Evolutionary conservation across 331 rosid species (phyloP), one percentile per base, ranked within the genome.

Genomic region (Quercus phellos): DNA sequence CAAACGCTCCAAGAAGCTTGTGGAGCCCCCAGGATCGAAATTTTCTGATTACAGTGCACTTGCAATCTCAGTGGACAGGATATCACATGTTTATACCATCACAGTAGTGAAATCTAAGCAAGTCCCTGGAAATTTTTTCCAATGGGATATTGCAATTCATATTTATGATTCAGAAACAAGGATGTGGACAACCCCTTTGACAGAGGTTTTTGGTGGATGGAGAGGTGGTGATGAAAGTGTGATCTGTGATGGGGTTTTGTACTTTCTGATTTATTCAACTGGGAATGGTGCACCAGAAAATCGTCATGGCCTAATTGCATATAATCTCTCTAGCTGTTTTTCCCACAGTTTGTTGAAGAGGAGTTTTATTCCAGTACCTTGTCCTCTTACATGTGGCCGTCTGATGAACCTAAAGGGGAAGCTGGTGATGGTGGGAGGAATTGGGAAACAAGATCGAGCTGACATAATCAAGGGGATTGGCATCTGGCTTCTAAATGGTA

Each of bases 391-490:
- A 8, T 93, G 98, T 50, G 98, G 97, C 66, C 93, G 98, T 5
- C 85, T 93, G 78, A 93, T 93, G 97, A 90, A 90, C 87, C 76
- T 91, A 78, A 88, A 85, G 86, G 97, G 90, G 79, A 88, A 84
- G 88, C 89, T 93, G 81, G 98, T 91, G 35, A 93, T 93, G 96
- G 98, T 93, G 54, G 98, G 98, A 67, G 98, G 98, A 50, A 89
- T 93, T 5, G 96, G 98, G 24, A 91, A 87, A 80, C 90, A 0
- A 0, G 98, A 91, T 34, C 86, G 98, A 35, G 89, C 94, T 3
- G 98, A 89, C 83, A 93, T 93, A 26, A 91, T 93, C 24, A 93
- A 91, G 82, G 98, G 98, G 77, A 93, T 93, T 12, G 98, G 98
- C 7, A 86, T 93, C 80, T 93, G 98, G 98, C 76, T 91, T 80